Conservation (phyloP, 768 basidiomycete species). For the Hysterangium stoloniferum region DNA sequence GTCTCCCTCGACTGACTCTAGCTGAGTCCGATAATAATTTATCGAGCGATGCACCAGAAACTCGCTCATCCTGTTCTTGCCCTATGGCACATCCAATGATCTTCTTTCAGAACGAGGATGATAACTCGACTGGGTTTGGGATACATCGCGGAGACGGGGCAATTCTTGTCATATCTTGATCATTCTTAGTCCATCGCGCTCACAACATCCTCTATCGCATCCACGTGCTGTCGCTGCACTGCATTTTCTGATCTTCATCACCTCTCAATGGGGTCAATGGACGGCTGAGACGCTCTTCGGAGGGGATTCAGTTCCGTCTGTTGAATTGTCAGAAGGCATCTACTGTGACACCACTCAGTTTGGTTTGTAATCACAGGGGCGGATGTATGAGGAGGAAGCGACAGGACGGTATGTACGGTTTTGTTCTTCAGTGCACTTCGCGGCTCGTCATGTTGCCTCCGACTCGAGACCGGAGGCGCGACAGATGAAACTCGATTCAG, state of each 20-base stretch:
- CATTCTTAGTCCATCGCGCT: no score
- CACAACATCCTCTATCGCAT: no score
- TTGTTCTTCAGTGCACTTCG: slow-evolving; percentile 63
- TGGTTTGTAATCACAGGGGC: no score
- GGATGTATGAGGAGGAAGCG: slow-evolving; percentile 8
- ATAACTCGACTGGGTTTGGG: slow-evolving; percentile 34
- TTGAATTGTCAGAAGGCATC: neutral
- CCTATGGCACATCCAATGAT: slow-evolving; percentile 36
- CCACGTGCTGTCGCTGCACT: no score
- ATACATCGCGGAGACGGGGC: slow-evolving; percentile 53
- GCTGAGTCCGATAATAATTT: slow-evolving; percentile 22
- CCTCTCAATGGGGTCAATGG: slow-evolving; percentile 6
- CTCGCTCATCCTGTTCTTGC: slow-evolving; percentile 23
- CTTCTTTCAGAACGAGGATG: slow-evolving; percentile 31
- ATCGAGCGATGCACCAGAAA: slow-evolving; percentile 27
- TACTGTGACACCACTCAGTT: no score
- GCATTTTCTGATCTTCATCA: neutral
- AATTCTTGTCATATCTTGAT: no score
- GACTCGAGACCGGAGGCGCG: slow-evolving; percentile 12
- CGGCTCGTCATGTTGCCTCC: slow-evolving; percentile 34
- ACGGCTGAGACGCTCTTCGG: neutral
- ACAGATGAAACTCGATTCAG: slow-evolving; percentile 54
- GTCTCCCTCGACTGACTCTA: slow-evolving; percentile 26
- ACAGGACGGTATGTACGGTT: slow-evolving; percentile 12
- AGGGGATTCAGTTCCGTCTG: neutral